Base-by-base conservation (phyloP, 495 filamentous ascomycete genomes). In the Tricharina praecox region DNA sequence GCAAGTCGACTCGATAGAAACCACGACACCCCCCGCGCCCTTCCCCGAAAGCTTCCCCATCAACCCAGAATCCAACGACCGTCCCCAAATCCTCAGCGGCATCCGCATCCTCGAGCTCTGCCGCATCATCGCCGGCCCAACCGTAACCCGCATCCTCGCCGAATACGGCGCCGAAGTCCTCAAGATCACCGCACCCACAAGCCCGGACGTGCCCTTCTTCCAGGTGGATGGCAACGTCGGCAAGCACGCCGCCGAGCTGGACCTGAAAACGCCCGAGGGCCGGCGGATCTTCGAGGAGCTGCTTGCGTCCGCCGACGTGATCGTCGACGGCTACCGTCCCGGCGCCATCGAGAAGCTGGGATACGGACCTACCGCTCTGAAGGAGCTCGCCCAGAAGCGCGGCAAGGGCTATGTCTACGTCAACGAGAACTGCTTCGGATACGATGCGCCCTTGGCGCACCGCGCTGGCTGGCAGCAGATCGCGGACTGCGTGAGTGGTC, bases 141-240 rank as follows among this genome's bases (percentile, higher is more conserved):
- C 75, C 4, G 75, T 82, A 47, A 70, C 74, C 21, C 75, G 77
- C 33, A 77, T 74, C 13, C 67, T 82, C 13, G 71, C 71, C 20
- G 77, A 79, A 24, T 78, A 82, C 61, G 78, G 77, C 18, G 78
- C 78, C 43, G 68, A 65, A 16, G 61, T 81, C 2, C 61, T 82
- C 51, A 83, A 83, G 57, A 69, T 85, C 51, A 83, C 80, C 13
- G 78, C 74, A 21, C 73, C 77, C 0, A 65, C 69, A 26, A 67
- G 83, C 20, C 74, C 74, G 11, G 81, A 85, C 48, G 80, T 85
- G 8, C 79, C 81, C 0, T 82, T 83, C 66, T 85, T 83, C 67
- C 80, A 83, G 59, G 76, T 85, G 8, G 80, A 84, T 52, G 77
- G 77, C 35, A 85, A 86, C 62, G 74, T 77, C 55, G 78, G 80